Percentiles rank a stretch among this genome's conserved stretches.
Conservation (phyloP, 2,329 filamentous ascomycete species). For the Colletotrichum sp. region DNA sequence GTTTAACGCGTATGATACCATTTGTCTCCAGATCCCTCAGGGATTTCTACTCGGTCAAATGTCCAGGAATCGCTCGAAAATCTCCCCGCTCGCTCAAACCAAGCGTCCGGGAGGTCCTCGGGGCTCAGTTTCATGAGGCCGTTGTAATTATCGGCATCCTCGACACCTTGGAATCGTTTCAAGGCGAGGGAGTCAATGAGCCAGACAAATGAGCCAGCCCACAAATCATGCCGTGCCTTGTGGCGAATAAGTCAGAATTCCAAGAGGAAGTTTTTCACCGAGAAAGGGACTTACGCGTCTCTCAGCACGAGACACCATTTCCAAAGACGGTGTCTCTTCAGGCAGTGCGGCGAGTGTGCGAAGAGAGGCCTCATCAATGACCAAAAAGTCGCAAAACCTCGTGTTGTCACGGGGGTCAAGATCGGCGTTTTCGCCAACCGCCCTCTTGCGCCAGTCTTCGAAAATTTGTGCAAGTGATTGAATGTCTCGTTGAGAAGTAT, state of each 20-base stretch:
- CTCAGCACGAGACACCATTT: neutral
- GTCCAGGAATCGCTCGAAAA: neutral
- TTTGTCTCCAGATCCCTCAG: neutral
- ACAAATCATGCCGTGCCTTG: neutral
- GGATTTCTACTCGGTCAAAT: neutral
- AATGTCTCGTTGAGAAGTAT: neutral
- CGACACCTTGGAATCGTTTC: neutral
- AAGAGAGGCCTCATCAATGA: neutral
- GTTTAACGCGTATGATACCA: neutral
- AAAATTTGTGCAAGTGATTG: neutral
- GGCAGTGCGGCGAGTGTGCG: neutral
- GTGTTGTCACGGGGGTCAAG: neutral
- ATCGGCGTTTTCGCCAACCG: rapidly evolving
- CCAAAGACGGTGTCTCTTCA: neutral
- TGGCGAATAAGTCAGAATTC: neutral
- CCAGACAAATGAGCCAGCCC: neutral
- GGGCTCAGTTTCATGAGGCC: neutral
- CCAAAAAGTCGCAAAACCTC: neutral
- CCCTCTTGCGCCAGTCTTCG: neutral
- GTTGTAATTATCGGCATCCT: neutral
- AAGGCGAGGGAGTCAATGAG: neutral
- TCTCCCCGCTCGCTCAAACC: neutral
- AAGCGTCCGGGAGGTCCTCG: neutral
- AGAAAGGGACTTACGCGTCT: neutral
- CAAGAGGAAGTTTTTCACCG: too few species aligned